These are phyloP conservation scores for Viridothelium virens DNA, from an alignment of 495 filamentous ascomycete genomes.

Conservation along the genomic window DNA sequence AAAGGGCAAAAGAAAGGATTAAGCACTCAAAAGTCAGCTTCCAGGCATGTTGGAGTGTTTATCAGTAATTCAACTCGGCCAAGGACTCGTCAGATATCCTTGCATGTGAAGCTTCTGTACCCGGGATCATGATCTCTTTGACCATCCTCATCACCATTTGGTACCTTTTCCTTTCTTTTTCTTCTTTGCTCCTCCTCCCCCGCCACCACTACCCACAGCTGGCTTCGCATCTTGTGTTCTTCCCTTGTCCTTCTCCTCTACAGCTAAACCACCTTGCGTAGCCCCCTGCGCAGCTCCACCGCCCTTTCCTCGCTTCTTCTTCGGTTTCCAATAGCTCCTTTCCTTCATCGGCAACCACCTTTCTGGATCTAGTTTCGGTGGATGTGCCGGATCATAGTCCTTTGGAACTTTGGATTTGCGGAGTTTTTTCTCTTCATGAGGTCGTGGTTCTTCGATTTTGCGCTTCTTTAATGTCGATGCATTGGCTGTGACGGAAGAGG, in stretches of 20 bases:
- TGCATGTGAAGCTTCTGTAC: too few species aligned
- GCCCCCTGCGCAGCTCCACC: constrained; percentile 50
- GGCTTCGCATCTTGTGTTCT: not conserved
- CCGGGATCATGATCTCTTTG: too few species aligned
- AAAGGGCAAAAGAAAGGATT: not conserved
- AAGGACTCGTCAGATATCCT: too few species aligned
- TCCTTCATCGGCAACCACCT: constrained; percentile 88
- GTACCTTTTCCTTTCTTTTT: constrained; percentile 47
- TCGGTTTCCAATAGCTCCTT: constrained; percentile 77
- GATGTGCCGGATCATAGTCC: constrained; percentile 66
- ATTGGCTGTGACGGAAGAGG: constrained; percentile 30
- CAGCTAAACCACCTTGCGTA: constrained; percentile 23
- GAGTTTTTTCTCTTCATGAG: constrained; percentile 55
- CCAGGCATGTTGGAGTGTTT: not conserved
- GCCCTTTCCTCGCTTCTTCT: constrained; percentile 86
- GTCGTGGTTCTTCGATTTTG: constrained; percentile 37
- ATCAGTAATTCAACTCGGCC: not conserved
- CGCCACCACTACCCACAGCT: constrained; percentile 23
- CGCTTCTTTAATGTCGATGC: constrained; percentile 49
- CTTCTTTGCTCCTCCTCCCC: constrained; percentile 32
- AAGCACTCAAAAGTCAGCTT: not conserved
- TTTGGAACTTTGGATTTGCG: constrained; percentile 66
- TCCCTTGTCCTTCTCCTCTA: constrained; percentile 20
- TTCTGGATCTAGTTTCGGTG: constrained; percentile 63
- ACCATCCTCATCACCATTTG: constrained; percentile 45